phyloP scores from a whole-genome alignment of 1,284 basidiomycete species.

The Microbotryum scabiosae region DNA sequence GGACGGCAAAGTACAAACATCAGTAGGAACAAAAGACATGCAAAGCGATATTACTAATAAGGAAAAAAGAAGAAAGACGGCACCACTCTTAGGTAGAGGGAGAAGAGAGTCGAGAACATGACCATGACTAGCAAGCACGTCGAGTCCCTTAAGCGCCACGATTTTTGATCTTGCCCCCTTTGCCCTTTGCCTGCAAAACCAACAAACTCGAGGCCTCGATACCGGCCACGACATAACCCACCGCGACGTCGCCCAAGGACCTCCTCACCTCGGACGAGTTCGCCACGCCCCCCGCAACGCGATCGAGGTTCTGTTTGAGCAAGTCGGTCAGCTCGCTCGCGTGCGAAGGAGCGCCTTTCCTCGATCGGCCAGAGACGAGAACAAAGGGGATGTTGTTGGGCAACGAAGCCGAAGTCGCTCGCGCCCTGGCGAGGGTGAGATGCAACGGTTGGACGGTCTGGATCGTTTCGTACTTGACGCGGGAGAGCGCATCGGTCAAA shows the following conservation, averaged over 20 bases:
- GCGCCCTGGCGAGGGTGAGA: conserved; percentile 46
- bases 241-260: conserved; percentile 72
- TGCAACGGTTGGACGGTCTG: conserved; percentile 52
- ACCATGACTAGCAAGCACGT: too few relatives aligned
- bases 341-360: conserved; percentile 56
- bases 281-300: conserved; percentile 18
- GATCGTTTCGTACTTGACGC: conserved; percentile 4
- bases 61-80: too few relatives aligned
- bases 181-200: conserved; percentile 22
- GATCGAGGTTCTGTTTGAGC: conserved; percentile 48
- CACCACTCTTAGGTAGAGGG: too few relatives aligned
- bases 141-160: neutral
- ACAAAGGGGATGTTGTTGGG: conserved; percentile 43
- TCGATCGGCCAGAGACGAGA: conserved; percentile 59
- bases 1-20: too few relatives aligned
- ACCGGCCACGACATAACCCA: conserved; percentile 58
- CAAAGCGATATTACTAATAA: too few relatives aligned
- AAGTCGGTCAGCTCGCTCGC: conserved; percentile 55
- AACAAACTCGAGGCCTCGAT: conserved; percentile 29
- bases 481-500: conserved; percentile 40
- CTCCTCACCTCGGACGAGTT: conserved; percentile 59
- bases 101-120: too few relatives aligned
- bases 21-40: too few relatives aligned
- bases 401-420: conserved; percentile 35
- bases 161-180: conserved; percentile 9